Percentiles rank a stretch among this genome's conserved stretches.
Conservation (phyloP, 192 early-diverging fungal species). For the Umbelopsis sp. region DNA sequence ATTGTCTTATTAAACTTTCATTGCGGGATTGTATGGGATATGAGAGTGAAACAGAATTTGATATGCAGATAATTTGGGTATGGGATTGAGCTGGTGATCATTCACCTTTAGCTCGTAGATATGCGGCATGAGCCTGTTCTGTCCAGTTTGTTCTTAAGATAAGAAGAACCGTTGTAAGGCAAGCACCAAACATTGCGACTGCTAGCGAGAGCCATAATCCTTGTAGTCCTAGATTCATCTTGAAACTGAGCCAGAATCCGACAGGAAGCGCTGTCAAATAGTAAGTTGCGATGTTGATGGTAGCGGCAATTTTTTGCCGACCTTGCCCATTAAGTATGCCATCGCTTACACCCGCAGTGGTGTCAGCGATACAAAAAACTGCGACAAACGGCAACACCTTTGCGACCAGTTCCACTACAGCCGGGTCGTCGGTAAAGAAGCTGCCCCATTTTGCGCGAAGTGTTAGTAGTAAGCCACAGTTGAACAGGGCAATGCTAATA, state of each 20-base stretch:
- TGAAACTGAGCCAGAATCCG: conserved; percentile 61
- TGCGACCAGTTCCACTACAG: conserved; percentile 69
- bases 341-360: conserved; percentile 62
- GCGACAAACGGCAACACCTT: conserved; percentile 79
- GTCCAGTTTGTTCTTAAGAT: conserved; percentile 27
- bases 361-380: conserved; percentile 71
- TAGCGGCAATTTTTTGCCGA: conserved; percentile 67
- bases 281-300: conserved; percentile 58
- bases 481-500: conserved; percentile 48
- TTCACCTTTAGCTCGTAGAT: not conserved
- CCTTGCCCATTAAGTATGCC: conserved; percentile 80
- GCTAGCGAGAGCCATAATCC: conserved; percentile 68
- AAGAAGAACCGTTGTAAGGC: conserved; percentile 35
- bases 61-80: not conserved
- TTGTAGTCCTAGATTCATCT: conserved; percentile 52
- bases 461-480: conserved; percentile 50
- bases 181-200: conserved; percentile 24
- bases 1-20: no score
- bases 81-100: not conserved
- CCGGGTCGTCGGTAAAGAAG: conserved; percentile 68
- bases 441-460: conserved; percentile 64
- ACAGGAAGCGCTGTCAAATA: conserved; percentile 70
- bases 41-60: not conserved
- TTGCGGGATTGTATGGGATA: not conserved
- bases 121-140: conserved; percentile 14